Evolutionary conservation across 352 stramenopile species (phyloP), one percentile per base, ranked within the genome.

Genomic region (Pythium sp.): DNA sequence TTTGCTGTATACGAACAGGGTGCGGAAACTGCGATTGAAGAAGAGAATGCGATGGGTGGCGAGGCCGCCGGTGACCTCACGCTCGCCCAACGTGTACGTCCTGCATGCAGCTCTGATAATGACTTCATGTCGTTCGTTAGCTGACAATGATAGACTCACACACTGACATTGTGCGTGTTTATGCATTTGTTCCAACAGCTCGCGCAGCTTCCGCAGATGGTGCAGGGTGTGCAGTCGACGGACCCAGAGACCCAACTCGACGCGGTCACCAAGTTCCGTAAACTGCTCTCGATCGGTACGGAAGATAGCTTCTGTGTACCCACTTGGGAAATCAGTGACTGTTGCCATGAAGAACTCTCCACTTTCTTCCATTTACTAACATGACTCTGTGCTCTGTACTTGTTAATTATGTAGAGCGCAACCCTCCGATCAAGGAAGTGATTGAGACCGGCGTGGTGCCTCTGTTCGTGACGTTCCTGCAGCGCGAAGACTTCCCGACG

Each of bases 361-460:
- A 22, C 18, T 14, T 36, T 47, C 15, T 32, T 20, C 43, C 28
- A 60, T 32, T n/a, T n/a, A 24, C 36, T 64, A 20, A 47, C 54
- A 68, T n/a, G 15, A 26, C n/a, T 63, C 15, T 57, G 6, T 41
- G 47, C 41, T 30, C 14, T 58, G 11, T 53, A 2, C 57, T 12
- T 62, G 90, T 49, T 8, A 0, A 2, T 41, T 47, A 3, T 66
- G 63, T 59, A 91, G 97, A 99, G 75, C 97, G 96, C 73, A 99
- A 99, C 74, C 98, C 98, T 28, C 98, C 98, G 20, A 99, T 99
- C 74, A 97, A 99, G 69, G 91, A 99, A 75, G 98, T 99, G 53
- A 99, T 99, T 71, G 84, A 98, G n/a, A 93, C 93, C 2, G 97
- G 97, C 56, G 97, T 99, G 12, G 97, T 99, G 34, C 98, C 98